A percentile compares a stretch with the other conserved stretches of the same genome.
These are phyloP conservation scores for Datura wrightii DNA, from an alignment of 257 asterid species.

Conservation along the genomic window DNA sequence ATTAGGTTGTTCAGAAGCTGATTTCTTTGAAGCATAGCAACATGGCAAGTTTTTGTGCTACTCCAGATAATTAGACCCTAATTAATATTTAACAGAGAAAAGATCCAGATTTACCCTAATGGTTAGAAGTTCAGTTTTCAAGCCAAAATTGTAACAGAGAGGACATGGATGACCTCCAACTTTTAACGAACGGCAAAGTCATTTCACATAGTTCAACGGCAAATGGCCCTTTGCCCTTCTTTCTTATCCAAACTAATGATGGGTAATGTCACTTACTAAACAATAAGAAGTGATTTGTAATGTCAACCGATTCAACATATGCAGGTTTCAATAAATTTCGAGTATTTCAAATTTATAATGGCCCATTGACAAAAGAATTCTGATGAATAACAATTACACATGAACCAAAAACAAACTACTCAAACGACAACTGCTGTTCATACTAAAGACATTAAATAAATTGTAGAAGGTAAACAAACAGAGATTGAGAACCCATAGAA, in stretches of 20 bases:
- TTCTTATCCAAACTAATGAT: conserved; percentile 4
- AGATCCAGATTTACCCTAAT: background rate
- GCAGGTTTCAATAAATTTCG: background rate
- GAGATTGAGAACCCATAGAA: background rate
- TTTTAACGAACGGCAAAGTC: background rate
- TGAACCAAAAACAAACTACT: conserved; percentile 4
- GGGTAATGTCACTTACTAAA: background rate
- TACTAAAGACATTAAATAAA: background rate
- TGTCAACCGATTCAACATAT: background rate
- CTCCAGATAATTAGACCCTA: background rate
- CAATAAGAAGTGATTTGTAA: background rate
- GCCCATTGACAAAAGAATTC: background rate
- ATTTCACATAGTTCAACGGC: background rate
- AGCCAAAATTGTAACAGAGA: background rate
- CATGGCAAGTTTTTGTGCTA: background rate
- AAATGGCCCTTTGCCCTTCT: background rate
- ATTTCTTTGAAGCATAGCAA: background rate
- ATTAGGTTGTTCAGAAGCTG: background rate
- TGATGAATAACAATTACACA: background rate
- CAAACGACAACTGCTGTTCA: background rate
- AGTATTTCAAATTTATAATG: background rate
- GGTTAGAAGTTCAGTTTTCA: background rate
- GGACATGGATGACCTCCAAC: background rate
- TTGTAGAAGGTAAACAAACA: background rate
- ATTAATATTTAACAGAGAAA: background rate